Conservation (phyloP, 1,139 yeast species). For the Candida buenavistaensis region DNA sequence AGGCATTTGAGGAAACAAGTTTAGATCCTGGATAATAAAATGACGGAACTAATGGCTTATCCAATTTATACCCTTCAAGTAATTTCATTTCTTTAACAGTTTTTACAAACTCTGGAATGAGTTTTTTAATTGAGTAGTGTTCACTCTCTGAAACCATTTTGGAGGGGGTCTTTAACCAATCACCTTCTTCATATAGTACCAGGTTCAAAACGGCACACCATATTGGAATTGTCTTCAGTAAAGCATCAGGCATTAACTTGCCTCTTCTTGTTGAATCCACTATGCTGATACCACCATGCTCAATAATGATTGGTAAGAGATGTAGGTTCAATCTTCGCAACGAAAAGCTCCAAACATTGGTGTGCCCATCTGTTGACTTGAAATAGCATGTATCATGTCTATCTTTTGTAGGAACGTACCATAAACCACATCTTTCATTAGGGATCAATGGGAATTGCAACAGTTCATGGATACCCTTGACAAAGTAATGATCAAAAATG, state of each 20-base stretch:
- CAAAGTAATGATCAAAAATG: conserved; percentile 51
- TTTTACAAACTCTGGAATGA: conserved; percentile 51
- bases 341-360: conserved; percentile 76
- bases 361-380: conserved; percentile 91
- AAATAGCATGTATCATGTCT: conserved; percentile 55
- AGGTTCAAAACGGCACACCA: conserved; percentile 85
- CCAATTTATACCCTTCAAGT: conserved; percentile 27
- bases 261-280: conserved; percentile 88
- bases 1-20: conserved; percentile 2
- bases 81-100: conserved; percentile 43
- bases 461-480: conserved; percentile 16
- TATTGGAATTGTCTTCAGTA: conserved; percentile 82
- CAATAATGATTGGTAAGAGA: conserved; percentile 48
- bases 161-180: conserved; percentile 44
- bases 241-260: conserved; percentile 80
- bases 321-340: conserved; percentile 73
- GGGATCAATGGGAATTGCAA: conserved; percentile 50
- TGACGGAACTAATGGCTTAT: conserved; percentile 59
- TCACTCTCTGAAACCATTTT: conserved; percentile 60
- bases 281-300: conserved; percentile 51
- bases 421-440: conserved; percentile 84
- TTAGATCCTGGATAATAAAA: conserved; percentile 66
- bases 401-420: conserved; percentile 58
- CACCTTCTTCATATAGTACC: conserved; percentile 40
- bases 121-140: conserved; percentile 47